These are phyloP conservation scores for Akanthomyces muscarius DNA, from an alignment of 2,329 filamentous ascomycete species.

Conservation along the genomic window DNA sequence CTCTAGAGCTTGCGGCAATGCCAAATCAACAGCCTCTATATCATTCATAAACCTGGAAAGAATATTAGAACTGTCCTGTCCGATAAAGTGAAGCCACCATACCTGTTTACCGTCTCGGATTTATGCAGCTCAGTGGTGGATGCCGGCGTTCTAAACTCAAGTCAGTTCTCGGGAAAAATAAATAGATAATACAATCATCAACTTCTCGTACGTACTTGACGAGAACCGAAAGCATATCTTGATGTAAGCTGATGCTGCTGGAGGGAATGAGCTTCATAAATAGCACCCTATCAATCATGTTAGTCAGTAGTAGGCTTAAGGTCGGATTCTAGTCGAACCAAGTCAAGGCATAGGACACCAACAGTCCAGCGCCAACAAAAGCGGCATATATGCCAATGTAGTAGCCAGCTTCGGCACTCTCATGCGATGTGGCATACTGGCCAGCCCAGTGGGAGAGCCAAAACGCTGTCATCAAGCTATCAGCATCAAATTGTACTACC, in stretches of 20 bases:
- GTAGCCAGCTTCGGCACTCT: background rate
- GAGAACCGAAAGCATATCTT: background rate
- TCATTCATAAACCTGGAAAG: background rate
- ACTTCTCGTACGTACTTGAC: background rate
- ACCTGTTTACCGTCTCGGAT: slow-evolving; percentile 4
- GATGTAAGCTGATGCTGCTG: background rate
- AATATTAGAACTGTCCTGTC: background rate
- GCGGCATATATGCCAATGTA: background rate
- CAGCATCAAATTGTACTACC: background rate
- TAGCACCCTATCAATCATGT: background rate
- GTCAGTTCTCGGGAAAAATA: too few species aligned
- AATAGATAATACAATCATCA: background rate
- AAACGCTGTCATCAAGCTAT: background rate
- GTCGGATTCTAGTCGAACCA: background rate
- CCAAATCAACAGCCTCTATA: background rate
- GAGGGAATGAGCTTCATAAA: background rate
- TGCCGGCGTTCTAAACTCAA: background rate
- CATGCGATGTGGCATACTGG: background rate
- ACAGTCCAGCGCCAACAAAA: background rate
- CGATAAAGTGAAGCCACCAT: background rate
- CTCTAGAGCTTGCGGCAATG: background rate
- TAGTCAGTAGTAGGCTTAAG: background rate
- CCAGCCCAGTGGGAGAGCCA: slow-evolving; percentile 5
- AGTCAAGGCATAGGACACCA: background rate
- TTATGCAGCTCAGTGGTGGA: background rate